Evolutionary conservation across 192 early-diverging fungal species (phyloP).

Genomic region (Pilobolus umbonatus): DNA sequence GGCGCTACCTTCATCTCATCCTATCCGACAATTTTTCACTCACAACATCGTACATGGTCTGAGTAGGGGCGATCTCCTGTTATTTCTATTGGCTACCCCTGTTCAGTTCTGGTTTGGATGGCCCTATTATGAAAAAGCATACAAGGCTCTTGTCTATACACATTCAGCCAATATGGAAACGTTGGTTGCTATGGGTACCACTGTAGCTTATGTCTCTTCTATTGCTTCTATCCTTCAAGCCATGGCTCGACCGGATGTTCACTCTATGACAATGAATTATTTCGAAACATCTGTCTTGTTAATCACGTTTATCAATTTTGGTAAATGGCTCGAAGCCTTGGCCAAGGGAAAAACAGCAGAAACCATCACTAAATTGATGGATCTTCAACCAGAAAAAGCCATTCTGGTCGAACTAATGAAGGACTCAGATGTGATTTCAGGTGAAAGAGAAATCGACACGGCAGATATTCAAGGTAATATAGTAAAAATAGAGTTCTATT

Average conservation of each 20-base stretch:
- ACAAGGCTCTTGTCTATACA: slow-evolving; percentile 53
- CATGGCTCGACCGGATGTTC: slow-evolving; percentile 30
- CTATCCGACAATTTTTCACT: slow-evolving; percentile 39
- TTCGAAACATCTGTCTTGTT: slow-evolving; percentile 78
- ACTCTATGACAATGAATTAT: slow-evolving; percentile 43
- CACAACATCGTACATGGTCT: slow-evolving; percentile 52
- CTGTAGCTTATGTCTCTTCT: slow-evolving; percentile 66
- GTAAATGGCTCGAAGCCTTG: slow-evolving; percentile 74
- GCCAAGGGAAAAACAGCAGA: slow-evolving; percentile 77
- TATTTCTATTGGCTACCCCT: slow-evolving; percentile 60
- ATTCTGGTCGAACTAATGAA: slow-evolving; percentile 43
- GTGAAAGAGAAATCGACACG: slow-evolving; percentile 44
- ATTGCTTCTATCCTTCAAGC: slow-evolving; percentile 46
- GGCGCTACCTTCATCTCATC: slow-evolving; percentile 48
- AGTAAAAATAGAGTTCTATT: neutral
- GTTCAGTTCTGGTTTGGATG: slow-evolving; percentile 69
- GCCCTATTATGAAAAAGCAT: slow-evolving; percentile 66
- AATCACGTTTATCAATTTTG: slow-evolving; percentile 77
- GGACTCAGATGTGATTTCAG: slow-evolving; percentile 28
- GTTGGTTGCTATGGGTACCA: slow-evolving; percentile 67
- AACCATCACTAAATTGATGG: slow-evolving; percentile 70
- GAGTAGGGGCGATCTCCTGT: slow-evolving; percentile 43
- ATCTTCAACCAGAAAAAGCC: slow-evolving; percentile 70
- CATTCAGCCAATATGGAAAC: slow-evolving; percentile 79
- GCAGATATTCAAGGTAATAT: slow-evolving; percentile 52